Base-by-base conservation (phyloP, 257 asterid genomes). In the Petunia secreta region DNA sequence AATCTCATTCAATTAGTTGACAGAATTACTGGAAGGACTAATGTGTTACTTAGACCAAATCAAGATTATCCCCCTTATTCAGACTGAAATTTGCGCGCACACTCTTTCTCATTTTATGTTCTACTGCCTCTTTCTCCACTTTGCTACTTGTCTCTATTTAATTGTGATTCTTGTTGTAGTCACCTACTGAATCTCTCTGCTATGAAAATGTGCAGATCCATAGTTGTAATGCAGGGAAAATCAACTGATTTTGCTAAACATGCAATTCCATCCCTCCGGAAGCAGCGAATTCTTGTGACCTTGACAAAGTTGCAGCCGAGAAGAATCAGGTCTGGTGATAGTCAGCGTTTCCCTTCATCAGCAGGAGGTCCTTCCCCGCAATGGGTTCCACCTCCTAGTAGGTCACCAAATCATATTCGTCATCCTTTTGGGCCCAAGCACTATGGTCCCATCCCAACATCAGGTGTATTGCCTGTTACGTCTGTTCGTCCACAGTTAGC, bases 161-260 rank as follows among this genome's bases (percentile, higher is more conserved):
- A 52, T 52, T 52, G 57, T 52, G 9, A 13, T 64, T 84, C 63
- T 44, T 13, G 9, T 43, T 50, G 3, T 54, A 68, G 7, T 39
- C 75, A 46, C 55, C 66, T 15, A 2, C 39, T 65, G 46, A 48
- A 34, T 34, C 78, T 60, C 81, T 69, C 74, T 36, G 7, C 67
- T 53, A 50, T 53, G 54, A 64, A 81, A 76, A 64, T 82, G 71
- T 36, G 64, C 90, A 94, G 98, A 81, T 91, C 97, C 34, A 15
- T 89, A 87, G 92, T 92, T 69, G 83, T 85, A 39, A 80, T 94
- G 90, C 91, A 93, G 87, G 98, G 98, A 83, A 87, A 83, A 80
- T 90, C 96, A 3, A 63, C 95, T 16, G 95, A 91, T 83, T 88
- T 85, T 48, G 79, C 92, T 64, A 87, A 85, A 60, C 96, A 92